Evolutionary conservation across 768 basidiomycete species (phyloP), one percentile per base, ranked within the genome.

Genomic region (Amanita brunnescens): DNA sequence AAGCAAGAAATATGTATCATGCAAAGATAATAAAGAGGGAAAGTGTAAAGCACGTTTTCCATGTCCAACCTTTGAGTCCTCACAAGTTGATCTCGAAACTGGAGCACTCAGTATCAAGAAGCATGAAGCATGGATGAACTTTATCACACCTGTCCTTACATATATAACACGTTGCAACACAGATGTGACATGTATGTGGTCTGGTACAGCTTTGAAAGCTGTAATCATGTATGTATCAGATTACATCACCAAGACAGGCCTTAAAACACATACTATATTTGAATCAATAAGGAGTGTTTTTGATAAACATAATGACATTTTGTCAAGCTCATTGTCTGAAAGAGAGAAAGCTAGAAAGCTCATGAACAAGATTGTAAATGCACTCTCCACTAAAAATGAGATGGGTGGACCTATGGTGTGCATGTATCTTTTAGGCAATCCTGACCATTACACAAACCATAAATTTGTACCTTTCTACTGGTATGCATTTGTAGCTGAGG

Each of bases 161-260:
- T 71, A 71, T 55, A 20, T 70, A 0, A n/a, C 70, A 2, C 37
- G 66, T 8, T 70, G 67, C 46, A 74, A 74, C 46, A 66, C 70
- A 5, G n/a, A n/a, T n/a, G n/a, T n/a, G n/a, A n/a, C n/a, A n/a
- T n/a, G n/a, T n/a, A n/a, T n/a, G n/a, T n/a, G n/a, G n/a, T n/a
- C n/a, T n/a, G n/a, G n/a, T n/a, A n/a, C n/a, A n/a, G n/a, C n/a
- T n/a, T n/a, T n/a, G n/a, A n/a, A n/a, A n/a, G n/a, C n/a, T n/a
- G n/a, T n/a, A n/a, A n/a, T n/a, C n/a, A n/a, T n/a, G n/a, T 74
- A 73, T 59, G 61, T 73, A 0, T 62, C 72, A 2, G 70, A 76
- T 32, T 77, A 77, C 56, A 62, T 75, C 0, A 73, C 70, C 0
- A 77, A 77, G 55, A 40, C 59, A 0, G 38, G 57, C 1, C 53